These are phyloP conservation scores for Xanthoconium stramineum DNA, from an alignment of 768 basidiomycete genomes.

Conservation along the genomic window DNA sequence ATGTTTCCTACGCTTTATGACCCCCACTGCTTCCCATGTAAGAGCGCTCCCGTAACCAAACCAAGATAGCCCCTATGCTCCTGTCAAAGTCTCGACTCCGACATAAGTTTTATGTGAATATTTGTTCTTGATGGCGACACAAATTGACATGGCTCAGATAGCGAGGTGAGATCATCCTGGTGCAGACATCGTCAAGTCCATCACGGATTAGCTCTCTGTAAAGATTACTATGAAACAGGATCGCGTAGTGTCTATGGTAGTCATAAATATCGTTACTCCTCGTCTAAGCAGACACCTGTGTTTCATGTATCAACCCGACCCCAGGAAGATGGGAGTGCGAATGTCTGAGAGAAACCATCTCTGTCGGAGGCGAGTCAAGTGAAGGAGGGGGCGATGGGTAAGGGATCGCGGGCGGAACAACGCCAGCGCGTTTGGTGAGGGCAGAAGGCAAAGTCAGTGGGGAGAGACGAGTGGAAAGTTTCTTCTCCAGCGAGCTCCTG, in stretches of 20 bases:
- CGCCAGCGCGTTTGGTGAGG: conserved; percentile 23
- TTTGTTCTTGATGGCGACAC: background rate
- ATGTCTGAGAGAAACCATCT: conserved; percentile 15
- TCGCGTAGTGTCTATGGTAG: conserved; percentile 1
- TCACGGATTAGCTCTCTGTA: background rate
- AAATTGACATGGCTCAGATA: too few relatives aligned
- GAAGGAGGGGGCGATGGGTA: conserved; percentile 51
- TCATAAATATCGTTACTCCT: conserved; percentile 25
- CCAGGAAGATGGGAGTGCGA: background rate
- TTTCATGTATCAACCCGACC: conserved; percentile 9
- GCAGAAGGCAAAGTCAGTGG: conserved; percentile 18
- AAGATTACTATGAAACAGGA: background rate
- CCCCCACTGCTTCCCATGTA: conserved; percentile 23
- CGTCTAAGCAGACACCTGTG: conserved; percentile 17
- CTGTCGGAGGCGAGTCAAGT: conserved; percentile 23
- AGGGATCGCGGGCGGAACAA: conserved; percentile 34
- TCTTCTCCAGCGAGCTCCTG: conserved; percentile 15
- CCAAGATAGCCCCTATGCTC: conserved; percentile 8
- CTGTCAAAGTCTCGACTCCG: background rate
- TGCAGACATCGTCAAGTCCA: background rate
- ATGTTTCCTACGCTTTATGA: conserved; percentile 13
- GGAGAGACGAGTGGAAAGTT: conserved; percentile 11
- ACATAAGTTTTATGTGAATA: background rate
- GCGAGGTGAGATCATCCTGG: background rate
- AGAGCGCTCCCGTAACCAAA: conserved; percentile 8